Base-by-base conservation (phyloP, 2,329 filamentous ascomycete species). In the Claviceps quebecensis region DNA sequence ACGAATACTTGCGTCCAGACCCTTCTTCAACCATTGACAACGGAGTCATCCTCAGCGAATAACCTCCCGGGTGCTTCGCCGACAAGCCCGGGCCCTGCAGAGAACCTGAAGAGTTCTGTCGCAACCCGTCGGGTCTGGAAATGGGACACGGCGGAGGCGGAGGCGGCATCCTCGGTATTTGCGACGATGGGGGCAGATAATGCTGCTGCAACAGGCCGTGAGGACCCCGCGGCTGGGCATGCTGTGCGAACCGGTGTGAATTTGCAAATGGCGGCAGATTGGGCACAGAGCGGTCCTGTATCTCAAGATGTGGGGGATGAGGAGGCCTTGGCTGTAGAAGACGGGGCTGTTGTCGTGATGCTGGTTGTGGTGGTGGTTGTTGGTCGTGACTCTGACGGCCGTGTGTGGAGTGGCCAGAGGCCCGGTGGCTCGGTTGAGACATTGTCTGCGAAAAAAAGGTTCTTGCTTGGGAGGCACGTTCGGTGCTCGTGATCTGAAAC, bases 1-100 rank as follows among this genome's bases (percentile, higher is more conserved):
- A 69, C 66, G 62, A 61, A 37, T 68, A 69, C 52, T 63, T 67
- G 53, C 65, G 59, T 11, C 66, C 65, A 5, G 63, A 60, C 8
- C 52, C 50, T 29, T 66, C 61, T 49, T 69, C 66, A n/a, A 68
- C 55, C 40, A 64, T 65, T 26, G 66, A 66, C 17, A 66, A 59
- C 2, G 62, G 55, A 16, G 58, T 52, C 2, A 65, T 53, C 52
- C 60, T 56, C 17, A 56, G 53, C 16, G 54, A 54, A 4, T 60
- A 14, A 19, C 44, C 53, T 14, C 47, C 47, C 26, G 53, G 55
- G 16, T 58, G 53, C 13, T 60, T 58, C 17, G 40, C 52, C 23
- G 57, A 50, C 4, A 59, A 49, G 6, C 52, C 9, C 9, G 50
- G 44, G 23, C 39, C 37, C 22, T 34, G 29, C 29, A 41, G 17